A percentile compares a stretch with the other conserved stretches of the same genome.
Conservation (phyloP, 306 rosid species). For the Vigna unguiculata region DNA sequence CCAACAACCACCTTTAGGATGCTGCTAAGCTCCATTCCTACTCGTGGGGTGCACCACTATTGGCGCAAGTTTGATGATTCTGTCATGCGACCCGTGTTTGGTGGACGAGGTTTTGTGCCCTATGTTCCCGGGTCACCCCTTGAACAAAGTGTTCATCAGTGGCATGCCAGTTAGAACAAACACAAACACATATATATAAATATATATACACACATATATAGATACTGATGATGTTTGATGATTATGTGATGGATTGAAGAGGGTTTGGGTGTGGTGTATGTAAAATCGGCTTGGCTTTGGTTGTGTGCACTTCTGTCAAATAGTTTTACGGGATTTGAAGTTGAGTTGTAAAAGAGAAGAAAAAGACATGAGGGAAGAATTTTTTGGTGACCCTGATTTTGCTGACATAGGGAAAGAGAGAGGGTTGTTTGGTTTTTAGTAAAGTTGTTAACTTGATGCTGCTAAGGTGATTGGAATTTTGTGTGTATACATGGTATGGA, state of each 20-base stretch:
- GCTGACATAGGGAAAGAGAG: constrained; percentile 42
- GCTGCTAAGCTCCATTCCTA: constrained; percentile 62
- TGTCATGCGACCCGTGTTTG: constrained; percentile 91
- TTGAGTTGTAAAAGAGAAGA: constrained; percentile 14
- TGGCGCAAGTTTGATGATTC: constrained; percentile 90
- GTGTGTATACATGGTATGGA: constrained; percentile 41
- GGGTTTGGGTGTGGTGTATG: constrained; percentile 36
- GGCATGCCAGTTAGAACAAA: constrained; percentile 41
- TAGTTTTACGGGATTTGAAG: constrained; percentile 41
- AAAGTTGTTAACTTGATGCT: constrained; percentile 39
- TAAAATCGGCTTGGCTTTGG: constrained; percentile 45
- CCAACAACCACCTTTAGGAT: constrained; percentile 60
- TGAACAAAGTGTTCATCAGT: constrained; percentile 59
- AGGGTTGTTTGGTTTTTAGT: constrained; percentile 44
- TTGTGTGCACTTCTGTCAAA: constrained; percentile 54
- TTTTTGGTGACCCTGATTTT: constrained; percentile 32
- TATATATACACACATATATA: not conserved
- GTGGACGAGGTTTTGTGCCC: constrained; percentile 95
- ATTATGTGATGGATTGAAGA: constrained; percentile 16
- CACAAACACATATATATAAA: not conserved
- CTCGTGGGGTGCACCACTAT: constrained; percentile 76
- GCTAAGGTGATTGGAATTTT: constrained; percentile 46
- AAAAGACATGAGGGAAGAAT: constrained; percentile 5
- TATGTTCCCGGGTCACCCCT: constrained; percentile 83
- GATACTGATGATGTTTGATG: constrained; percentile 5